These are phyloP conservation scores for Hibiscus tridactylites DNA, from an alignment of 345 rosid genomes.

Conservation along the genomic window DNA sequence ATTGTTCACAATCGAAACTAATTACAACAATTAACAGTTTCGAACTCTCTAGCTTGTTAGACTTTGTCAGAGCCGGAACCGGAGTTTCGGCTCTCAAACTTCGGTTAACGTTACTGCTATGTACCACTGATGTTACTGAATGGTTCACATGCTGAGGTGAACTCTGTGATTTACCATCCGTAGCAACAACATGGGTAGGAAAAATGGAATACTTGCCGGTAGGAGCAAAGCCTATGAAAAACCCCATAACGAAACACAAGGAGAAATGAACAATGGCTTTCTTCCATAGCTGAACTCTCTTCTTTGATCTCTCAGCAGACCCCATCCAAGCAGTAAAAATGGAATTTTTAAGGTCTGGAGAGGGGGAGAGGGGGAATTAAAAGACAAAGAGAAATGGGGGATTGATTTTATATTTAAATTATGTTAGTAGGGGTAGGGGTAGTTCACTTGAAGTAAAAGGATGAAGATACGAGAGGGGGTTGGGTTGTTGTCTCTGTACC, in stretches of 20 bases:
- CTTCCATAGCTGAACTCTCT: constrained; percentile 74
- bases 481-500: neutral
- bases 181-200: constrained; percentile 9
- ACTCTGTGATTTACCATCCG: constrained; percentile 17
- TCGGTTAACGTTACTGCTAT: constrained; percentile 6
- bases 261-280: constrained; percentile 73
- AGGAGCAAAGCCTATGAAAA: constrained; percentile 87
- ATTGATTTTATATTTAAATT: neutral
- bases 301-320: constrained; percentile 74
- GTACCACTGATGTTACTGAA: neutral
- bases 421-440: neutral
- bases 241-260: constrained; percentile 20
- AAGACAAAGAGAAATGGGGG: neutral
- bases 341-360: neutral
- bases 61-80: neutral
- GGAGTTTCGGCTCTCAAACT: constrained; percentile 21
- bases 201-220: constrained; percentile 42
- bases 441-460: neutral
- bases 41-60: constrained; percentile 15
- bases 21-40: constrained; percentile 46
- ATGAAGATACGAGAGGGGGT: neutral
- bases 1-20: no score
- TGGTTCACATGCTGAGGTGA: constrained; percentile 24
- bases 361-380: no score
- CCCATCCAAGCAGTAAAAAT: constrained; percentile 26